Evolutionary conservation across 257 asterid species (phyloP), one percentile per base, ranked within the genome.

Genomic region (Orobanche coerulescens): DNA sequence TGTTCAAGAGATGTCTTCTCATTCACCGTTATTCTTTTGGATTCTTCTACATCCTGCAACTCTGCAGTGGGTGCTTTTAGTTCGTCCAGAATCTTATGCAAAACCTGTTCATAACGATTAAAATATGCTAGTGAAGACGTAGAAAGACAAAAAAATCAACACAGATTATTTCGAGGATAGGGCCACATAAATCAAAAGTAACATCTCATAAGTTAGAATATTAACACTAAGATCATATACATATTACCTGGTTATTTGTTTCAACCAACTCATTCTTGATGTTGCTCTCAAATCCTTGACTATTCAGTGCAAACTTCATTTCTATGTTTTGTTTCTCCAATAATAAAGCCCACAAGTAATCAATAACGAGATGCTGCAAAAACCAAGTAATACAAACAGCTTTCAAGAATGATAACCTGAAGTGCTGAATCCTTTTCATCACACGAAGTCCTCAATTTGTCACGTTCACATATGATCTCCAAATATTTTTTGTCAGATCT

Each of bases 11-110:
- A 78, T 64, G 66, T 64, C 69, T 83, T 93, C 73, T 93, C 97
- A 67, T 69, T 77, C 25, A 76, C 55, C 47, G 87, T 84, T 73
- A 75, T 84, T 78, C 87, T 80, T 69, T 82, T 89, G 47, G 83
- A 71, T 72, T 87, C 99, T 76, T 87, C 94, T 26, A 79, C 77
- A 11, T 71, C 67, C 60, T 70, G 97, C 84, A 87, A 76, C 79
- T 87, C 92, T n/a, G 81, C 62, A 58, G 58, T 76, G 40, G 84
- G 80, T 39, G 84, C 76, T 78, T 82, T 93, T 53, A 93, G 69
- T 56, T 93, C 96, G 53, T 87, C 95, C 78, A 83, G 97, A 70
- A 78, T 79, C 78, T 82, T 89, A 52, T 60, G 74, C 77, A 93
- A 70, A 59, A 84, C 88, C 99, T 93, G 64, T 54, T 42, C 37